Base-by-base conservation (phyloP, 768 basidiomycete genomes). In the Pleurotus sapidus region DNA sequence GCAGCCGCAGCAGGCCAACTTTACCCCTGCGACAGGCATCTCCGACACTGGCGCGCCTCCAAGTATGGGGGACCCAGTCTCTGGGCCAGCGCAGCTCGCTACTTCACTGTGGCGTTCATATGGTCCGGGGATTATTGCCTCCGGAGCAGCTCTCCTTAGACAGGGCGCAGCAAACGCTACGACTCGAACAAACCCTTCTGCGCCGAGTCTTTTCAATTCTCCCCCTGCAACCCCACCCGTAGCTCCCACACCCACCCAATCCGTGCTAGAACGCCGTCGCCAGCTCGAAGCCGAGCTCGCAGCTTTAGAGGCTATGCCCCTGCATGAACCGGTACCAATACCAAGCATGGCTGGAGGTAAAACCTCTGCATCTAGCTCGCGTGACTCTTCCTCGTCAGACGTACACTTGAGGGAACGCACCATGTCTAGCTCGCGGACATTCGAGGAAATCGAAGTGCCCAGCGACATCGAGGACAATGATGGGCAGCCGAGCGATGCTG, bases 71-170 rank as follows among this genome's bases (percentile, higher is more conserved):
- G 82, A 84, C 60, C 82, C 85, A 0, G 76, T 79, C 12, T 80
- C 81, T 11, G 88, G 87, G 2, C 88, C 90, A 4, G 77, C 80
- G 15, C 84, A 87, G 64, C 74, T 92, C 17, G 80, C 80, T 2
- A 81, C 78, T 18, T 83, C 82, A 0, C 73, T 94, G 14, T 93
- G 91, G 91, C 76, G 77, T n/a, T 81, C 84, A 1, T 93, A 91
- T 60, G 92, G 90, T 1, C 91, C 92, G 0, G 67, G 78, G 2
- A 77, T 93, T 43, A 63, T 93, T 11, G 88, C 88, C 2, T 79
- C 83, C 1, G 88, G 90, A 17, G 79, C 88, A 0, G 81, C 83
- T 2, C 67, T 91, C 3, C 69, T 92, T 12, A 76, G 76, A 15
- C 83, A 86, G 59, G 74, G 80, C 18, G 73, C 81, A 11, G 71